Evolutionary conservation across 2,329 filamentous ascomycete genomes (phyloP).

Genomic region (Claviceps africana): DNA sequence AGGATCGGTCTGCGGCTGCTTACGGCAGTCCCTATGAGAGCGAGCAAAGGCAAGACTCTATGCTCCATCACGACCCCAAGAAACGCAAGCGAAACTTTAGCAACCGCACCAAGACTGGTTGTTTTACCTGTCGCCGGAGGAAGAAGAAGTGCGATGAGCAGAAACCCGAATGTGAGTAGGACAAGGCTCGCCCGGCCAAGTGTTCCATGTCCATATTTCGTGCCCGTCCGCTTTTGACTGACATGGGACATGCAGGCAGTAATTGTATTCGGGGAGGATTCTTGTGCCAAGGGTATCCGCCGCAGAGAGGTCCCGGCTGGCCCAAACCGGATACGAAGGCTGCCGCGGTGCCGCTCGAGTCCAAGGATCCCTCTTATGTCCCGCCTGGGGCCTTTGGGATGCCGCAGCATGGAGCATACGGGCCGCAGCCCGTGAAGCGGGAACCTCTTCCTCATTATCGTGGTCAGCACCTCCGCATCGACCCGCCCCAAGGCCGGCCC

Average conservation of each 20-base stretch:
- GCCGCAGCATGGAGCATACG: slow-evolving; percentile 32
- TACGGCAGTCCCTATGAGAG: slow-evolving; percentile 31
- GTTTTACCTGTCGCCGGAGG: slow-evolving; percentile 75
- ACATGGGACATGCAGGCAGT: slow-evolving; percentile 41
- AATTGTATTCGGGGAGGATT: slow-evolving; percentile 89
- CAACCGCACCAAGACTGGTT: slow-evolving; percentile 91
- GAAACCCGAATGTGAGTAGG: slow-evolving; percentile 72
- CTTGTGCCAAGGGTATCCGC: slow-evolving; percentile 80
- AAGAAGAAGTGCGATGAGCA: slow-evolving; percentile 98
- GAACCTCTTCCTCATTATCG: slow-evolving; percentile 47
- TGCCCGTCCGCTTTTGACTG: not conserved
- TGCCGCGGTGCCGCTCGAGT: slow-evolving; percentile 61
- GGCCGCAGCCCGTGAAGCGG: slow-evolving; percentile 31
- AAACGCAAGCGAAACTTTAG: slow-evolving; percentile 74
- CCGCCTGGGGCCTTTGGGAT: slow-evolving; percentile 49
- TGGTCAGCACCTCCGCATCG: slow-evolving; percentile 46
- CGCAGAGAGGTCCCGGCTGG: slow-evolving; percentile 57
- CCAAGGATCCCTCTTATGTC: slow-evolving; percentile 58
- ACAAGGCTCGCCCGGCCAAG: too few species aligned
- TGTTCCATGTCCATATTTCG: not conserved
- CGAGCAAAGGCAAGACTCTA: slow-evolving; percentile 32
- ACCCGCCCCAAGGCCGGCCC: slow-evolving; percentile 45
- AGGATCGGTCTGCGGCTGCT: slow-evolving; percentile 29
- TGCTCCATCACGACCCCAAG: slow-evolving; percentile 47
- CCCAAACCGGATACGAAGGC: slow-evolving; percentile 61